phyloP scores from a whole-genome alignment of 1,139 yeast genomes.

The Lodderomyces parapsilosis region DNA sequence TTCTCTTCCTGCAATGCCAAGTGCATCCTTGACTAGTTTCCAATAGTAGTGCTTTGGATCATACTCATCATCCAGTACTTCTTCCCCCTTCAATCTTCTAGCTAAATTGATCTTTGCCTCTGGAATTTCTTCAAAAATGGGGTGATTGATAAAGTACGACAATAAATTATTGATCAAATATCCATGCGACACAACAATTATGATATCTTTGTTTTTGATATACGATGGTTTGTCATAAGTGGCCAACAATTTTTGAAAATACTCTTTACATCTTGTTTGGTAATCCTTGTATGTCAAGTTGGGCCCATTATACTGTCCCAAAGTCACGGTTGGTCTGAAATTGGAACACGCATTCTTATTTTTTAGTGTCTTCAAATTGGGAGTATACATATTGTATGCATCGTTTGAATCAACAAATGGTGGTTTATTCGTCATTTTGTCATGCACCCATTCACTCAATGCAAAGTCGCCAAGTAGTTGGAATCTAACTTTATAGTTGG shows the following conservation, averaged over 20 bases:
- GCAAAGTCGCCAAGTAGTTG: conserved; percentile 49
- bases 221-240: conserved; percentile 43
- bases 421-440: conserved; percentile 44
- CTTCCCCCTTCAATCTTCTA: conserved; percentile 17
- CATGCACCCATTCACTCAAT: conserved; percentile 49
- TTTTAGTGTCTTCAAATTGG: conserved; percentile 37
- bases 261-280: conserved; percentile 40
- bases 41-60: conserved; percentile 27
- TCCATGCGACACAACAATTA: conserved; percentile 45
- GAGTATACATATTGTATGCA: conserved; percentile 50
- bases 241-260: conserved; percentile 44
- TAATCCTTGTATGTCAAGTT: conserved; percentile 43
- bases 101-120: conserved; percentile 42
- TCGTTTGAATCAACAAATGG: conserved; percentile 46
- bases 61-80: conserved; percentile 1
- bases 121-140: conserved; percentile 48
- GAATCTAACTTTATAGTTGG: conserved; percentile 36
- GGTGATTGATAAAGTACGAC: conserved; percentile 44
- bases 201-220: conserved; percentile 34
- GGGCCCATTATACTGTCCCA: conserved; percentile 50
- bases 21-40: conserved; percentile 36
- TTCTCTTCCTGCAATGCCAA: conserved; percentile 27
- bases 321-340: conserved; percentile 45
- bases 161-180: conserved; percentile 42
- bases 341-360: conserved; percentile 40